Base-by-base conservation (phyloP, 805 yeast genomes). In the Lipomyces japonicus region DNA sequence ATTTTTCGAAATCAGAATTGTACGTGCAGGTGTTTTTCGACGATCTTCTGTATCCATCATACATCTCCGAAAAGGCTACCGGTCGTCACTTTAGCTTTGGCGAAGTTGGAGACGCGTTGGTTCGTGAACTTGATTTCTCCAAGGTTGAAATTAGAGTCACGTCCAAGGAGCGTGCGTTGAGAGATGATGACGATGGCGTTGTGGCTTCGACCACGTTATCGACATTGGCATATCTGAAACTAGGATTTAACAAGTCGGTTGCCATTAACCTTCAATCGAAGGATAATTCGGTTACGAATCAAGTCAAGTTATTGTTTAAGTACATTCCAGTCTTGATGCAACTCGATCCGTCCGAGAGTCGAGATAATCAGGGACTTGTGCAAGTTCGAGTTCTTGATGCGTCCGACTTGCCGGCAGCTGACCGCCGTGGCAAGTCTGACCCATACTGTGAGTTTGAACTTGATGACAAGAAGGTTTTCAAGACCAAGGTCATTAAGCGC, bases 371-470 rank as follows among this genome's bases (percentile, higher is more conserved):
- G 50, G 98, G 98, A 65, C 71, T 71, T 25, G 68, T 91, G 58
- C 74, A 73, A 21, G 74, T 89, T 31, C 79, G 76, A 26, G 74
- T 86, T 3, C 58, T 81, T 39, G 72, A 74, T 42, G 97, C 93
- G 2, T 75, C 75, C 14, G 78, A 78, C 44, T 74, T 93, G 51
- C 79, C 84, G 35, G 76, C 96, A 12, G 95, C 90, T n/a, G 99
- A 93, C 69, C 73, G 86, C 26, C 30, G 53, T 4, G 97, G 97
- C 44, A 84, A 85, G 65, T 87, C 96, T 2, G 99, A 93, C 69
- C 99, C 99, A 48, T 91, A 81, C 66, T 75, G 81, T 52, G 78
- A 81, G 61, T 75, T 88, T 55, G 81, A 75, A 62, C 64, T 87
- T 61, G 81, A 90, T 68, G 82, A 82, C 36, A 75, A 75, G 46